Evolutionary conservation across 495 filamentous ascomycete species (phyloP).

Genomic region (Penicillium turbatum): DNA sequence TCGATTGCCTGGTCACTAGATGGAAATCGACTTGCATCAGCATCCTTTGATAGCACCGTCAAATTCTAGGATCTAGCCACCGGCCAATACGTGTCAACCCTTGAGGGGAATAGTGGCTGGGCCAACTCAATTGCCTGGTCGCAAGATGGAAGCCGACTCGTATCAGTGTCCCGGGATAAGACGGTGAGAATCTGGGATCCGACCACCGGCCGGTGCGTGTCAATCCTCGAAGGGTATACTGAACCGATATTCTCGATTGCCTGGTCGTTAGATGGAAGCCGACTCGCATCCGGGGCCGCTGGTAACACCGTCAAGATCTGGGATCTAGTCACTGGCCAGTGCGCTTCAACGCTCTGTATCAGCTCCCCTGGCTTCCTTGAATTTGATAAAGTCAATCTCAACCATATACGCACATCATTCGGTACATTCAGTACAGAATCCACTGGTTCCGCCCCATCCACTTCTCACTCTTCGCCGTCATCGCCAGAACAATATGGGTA

Average conservation of each 20-base stretch:
- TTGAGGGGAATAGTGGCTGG: too few species aligned
- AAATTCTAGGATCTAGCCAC: constrained; percentile 14
- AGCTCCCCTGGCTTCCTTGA: too few species aligned
- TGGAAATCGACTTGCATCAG: constrained; percentile 17
- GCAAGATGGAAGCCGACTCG: constrained; percentile 11
- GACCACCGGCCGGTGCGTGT: constrained; percentile 57
- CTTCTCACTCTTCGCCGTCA: too few species aligned
- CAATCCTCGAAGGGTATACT: constrained; percentile 30
- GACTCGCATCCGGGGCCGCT: constrained; percentile 28
- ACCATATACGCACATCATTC: too few species aligned
- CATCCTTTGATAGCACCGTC: constrained; percentile 10
- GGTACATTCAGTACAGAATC: neutral
- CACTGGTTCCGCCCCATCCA: too few species aligned
- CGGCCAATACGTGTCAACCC: constrained; percentile 8
- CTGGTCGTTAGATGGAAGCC: constrained; percentile 35
- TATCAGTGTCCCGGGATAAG: constrained; percentile 7
- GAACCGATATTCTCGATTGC: neutral
- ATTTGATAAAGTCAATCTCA: too few species aligned
- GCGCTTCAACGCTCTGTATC: constrained; percentile 16
- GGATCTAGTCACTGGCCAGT: constrained; percentile 18
- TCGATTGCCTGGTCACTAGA: constrained; percentile 26
- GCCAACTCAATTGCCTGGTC: too few species aligned
- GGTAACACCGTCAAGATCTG: constrained; percentile 31
- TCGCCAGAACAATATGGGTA: too few species aligned
- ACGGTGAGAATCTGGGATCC: constrained; percentile 48